Evolutionary conservation across 2,329 filamentous ascomycete genomes (phyloP), one percentile per base, ranked within the genome.

Genomic region (Dothiorella sarmentorum): DNA sequence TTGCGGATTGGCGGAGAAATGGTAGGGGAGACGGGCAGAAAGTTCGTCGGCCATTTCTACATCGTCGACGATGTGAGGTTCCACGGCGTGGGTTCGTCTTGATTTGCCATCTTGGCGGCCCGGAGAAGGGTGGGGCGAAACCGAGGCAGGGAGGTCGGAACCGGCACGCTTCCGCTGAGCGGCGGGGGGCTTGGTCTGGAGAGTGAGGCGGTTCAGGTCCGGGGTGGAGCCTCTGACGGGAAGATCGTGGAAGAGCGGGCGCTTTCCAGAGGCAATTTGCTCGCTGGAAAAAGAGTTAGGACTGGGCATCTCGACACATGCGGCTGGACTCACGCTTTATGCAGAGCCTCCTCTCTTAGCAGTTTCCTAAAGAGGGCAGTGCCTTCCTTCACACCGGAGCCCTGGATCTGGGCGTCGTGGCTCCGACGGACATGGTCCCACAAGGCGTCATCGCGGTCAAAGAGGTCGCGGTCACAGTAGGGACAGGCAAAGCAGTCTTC

Each of bases 191-290:
- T 53, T 56, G 35, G 33, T 43, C 7, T 62, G 58, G 24, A 74
- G 58, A 10, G 66, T 67, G 7, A 73, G 62, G 9, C 56, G 60
- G 20, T 62, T 67, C 22, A 74, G 62, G 45, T 74, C 70, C 7
- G 64, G 69, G 3, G 69, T 65, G 38, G 67, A 69, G 1, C 62
- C 62, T 11, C 65, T 64, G 6, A 62, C 67, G 15, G 45, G 13
- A 26, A 24, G 31, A 37, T 52, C 33, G 7, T 37, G 31, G 47
- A 27, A 35, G n/a, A 18, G 49, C 18, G 7, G 65, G 69, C 47
- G 69, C 67, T 38, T 69, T 62, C 11, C 64, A 66, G 53, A 26
- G 40, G 37, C 26, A 20, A 45, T 24, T 29, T 17, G 17, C 26
- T 26, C 47, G 52, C 53, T 42, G 26, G 11, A 22, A 26, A 31